Evolutionary conservation across 192 early-diverging fungal species (phyloP), one percentile per base, ranked within the genome.

Genomic region (Coemansia sp.): DNA sequence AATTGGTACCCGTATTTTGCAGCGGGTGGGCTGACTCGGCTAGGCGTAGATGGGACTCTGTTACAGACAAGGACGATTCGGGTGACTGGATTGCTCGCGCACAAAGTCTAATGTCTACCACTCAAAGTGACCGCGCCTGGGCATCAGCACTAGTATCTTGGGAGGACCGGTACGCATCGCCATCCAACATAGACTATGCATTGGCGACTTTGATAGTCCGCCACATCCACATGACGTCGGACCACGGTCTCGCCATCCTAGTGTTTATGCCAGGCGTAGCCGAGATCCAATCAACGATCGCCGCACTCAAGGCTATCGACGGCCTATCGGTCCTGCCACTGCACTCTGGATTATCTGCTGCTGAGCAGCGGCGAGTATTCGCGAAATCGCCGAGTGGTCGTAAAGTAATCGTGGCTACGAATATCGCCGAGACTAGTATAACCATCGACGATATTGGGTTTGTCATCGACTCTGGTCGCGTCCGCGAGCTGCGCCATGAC

Each of bases 341-440:
- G 38, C 91, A 93, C 71, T 82, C 91, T 0, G 85, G 85, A 4
- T 72, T 91, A 29, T 68, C 87, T 1, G 49, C 86, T 0, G 13
- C 44, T 10, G 88, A 91, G 47, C 91, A 93, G 66, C 71, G 73
- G 3, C 75, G 70, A 1, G 85, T 86, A 33, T 86, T 86, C 43
- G 81, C 88, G 0, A 71, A 85, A 3, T 73, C 85, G 2, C 41
- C 63, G 1, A 83, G 87, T 9, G 85, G 81, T 5, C 87, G 97
- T 11, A 97, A 96, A 70, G 90, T 97, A 0, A 86, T 99, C 0
- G 88, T 99, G 2, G 87, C 97, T 0, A 97, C 95, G 12, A 97
- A 96, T 63, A 89, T 95, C 34, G 95, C 95, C 3, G 95, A 97
- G 64, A 81, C 78, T 20, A 75, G 79, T n/a, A 85, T 83, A 60